Evolutionary conservation across 495 filamentous ascomycete genomes (phyloP), one percentile per base, ranked within the genome.

Genomic region (Parmelia sp.): DNA sequence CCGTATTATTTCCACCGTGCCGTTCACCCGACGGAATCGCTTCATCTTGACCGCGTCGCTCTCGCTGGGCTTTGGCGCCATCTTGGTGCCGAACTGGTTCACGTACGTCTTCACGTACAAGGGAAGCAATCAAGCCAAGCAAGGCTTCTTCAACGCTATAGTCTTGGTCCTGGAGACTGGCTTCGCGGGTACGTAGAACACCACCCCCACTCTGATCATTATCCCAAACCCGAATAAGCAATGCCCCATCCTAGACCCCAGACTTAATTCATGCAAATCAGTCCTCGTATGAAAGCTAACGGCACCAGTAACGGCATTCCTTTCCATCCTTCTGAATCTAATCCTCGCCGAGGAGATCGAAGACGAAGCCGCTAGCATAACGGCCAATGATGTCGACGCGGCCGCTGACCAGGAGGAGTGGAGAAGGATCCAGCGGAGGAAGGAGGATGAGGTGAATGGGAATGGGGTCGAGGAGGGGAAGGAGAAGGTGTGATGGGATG

Each of bases 31-130:
- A 9, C 87, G 91, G 60, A 96, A 90, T 70, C 83, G 92, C 5
- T 97, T 96, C 75, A 88, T 97, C 71, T 80, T 96, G 47, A 93
- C 91, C 0, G 89, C 89, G 5, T 81, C 86, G 9, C 79, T 96
- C 53, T 75, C 90, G 0, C 70, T 96, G 25, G 92, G 92, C 36
- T 88, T 89, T 73, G 89, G 86, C 61, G 91, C 91, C 9, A 96
- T 90, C 1, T 74, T 96, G 15, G 88, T 95, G 0, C 90, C 92
- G 0, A 82, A 79, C 29, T 93, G 89, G 79, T 93, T 91, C 75
- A 70, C 70, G 42, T 85, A 84, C 66, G 84, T 95, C 64, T 96
- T 96, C 73, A 88, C 89, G 9, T 86, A 87, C 66, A 67, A 64
- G 0, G 91, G 91, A 23, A 76, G 83, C 66, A 90, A 94, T 73